phyloP scores from a whole-genome alignment of 169 alveolate species.

The Sarcocystis neurona region DNA sequence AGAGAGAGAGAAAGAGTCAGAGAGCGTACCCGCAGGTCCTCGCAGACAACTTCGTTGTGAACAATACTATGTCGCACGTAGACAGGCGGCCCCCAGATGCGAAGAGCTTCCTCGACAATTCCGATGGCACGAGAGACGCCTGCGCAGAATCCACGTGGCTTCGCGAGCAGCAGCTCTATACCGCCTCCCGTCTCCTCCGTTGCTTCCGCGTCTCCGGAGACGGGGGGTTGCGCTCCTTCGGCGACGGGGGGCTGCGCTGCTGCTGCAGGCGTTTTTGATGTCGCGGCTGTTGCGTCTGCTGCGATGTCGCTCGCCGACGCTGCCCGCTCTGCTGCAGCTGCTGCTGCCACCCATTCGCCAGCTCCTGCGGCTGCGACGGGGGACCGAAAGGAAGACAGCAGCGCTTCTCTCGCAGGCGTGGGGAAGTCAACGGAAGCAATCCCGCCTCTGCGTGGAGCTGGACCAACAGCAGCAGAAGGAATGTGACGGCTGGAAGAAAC shows the following conservation, averaged over 20 bases:
- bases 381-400: too few relatives aligned
- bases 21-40: conserved; percentile 70
- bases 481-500: too few relatives aligned
- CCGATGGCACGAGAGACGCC: conserved; percentile 83
- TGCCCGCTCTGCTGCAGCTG: too few relatives aligned
- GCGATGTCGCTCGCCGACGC: too few relatives aligned
- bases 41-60: conserved; percentile 83
- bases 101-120: conserved; percentile 82
- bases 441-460: too few relatives aligned
- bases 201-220: conserved; percentile 26
- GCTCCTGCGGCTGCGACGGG: too few relatives aligned
- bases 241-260: background rate
- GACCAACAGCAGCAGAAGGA: too few relatives aligned
- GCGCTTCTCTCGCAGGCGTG: too few relatives aligned
- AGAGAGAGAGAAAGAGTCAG: background rate
- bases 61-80: conserved; percentile 84
- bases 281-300: too few relatives aligned
- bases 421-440: too few relatives aligned
- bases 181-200: conserved; percentile 20
- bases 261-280: background rate
- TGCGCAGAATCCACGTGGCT: conserved; percentile 85
- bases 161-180: conserved; percentile 69
- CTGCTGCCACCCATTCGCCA: too few relatives aligned
- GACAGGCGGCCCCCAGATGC: conserved; percentile 77
- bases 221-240: background rate